Evolutionary conservation across 1,284 basidiomycete species (phyloP).

Genomic region (Tilletia caries): DNA sequence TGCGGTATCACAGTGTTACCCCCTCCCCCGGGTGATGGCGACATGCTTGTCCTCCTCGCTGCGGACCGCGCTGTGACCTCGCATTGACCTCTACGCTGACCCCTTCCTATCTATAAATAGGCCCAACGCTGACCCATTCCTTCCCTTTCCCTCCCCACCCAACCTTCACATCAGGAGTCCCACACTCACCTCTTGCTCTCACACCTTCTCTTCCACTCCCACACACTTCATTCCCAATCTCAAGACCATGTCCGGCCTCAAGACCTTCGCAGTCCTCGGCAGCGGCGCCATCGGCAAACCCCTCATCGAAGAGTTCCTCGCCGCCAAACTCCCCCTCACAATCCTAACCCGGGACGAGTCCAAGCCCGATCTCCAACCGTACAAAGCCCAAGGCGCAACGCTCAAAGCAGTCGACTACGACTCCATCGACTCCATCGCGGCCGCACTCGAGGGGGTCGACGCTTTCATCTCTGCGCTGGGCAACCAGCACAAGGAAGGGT

Average conservation of each 20-base stretch:
- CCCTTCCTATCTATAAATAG: too few relatives aligned
- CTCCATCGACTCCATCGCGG: constrained; percentile 43
- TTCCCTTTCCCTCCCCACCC: too few relatives aligned
- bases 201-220: too few relatives aligned
- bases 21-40: too few relatives aligned
- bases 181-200: too few relatives aligned
- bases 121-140: too few relatives aligned
- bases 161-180: too few relatives aligned
- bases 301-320: constrained; percentile 18
- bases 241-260: constrained; percentile 15
- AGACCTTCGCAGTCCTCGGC: constrained; percentile 28
- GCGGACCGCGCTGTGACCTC: too few relatives aligned
- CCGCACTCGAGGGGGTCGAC: constrained; percentile 51
- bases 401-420: constrained; percentile 49
- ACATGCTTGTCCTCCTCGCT: too few relatives aligned
- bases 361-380: constrained; percentile 10
- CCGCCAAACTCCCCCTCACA: constrained; percentile 20
- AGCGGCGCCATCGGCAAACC: constrained; percentile 20
- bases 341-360: constrained; percentile 25
- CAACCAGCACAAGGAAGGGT: constrained; percentile 31
- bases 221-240: too few relatives aligned
- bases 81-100: too few relatives aligned
- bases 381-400: constrained; percentile 18
- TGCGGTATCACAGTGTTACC: too few relatives aligned
- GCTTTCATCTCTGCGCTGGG: constrained; percentile 52